Evolutionary conservation across 768 basidiomycete species (phyloP), one percentile per base, ranked within the genome.

Genomic region (Panaeolus papilionaceus): DNA sequence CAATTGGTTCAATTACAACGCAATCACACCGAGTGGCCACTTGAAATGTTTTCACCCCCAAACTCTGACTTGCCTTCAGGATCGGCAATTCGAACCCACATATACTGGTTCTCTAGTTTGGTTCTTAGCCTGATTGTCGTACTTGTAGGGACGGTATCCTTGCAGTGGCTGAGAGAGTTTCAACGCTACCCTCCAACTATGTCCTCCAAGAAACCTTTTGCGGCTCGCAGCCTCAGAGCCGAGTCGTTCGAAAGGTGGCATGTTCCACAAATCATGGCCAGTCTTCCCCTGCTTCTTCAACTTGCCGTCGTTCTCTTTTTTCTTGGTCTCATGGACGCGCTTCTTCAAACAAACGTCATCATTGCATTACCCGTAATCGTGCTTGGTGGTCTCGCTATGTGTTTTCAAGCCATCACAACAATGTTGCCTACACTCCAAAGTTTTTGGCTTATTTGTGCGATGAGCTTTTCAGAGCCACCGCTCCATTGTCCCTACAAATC

Each of bases 261-360:
- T 10, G 71, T 75, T 20, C 71, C 69, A 2, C 61, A 61, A 18
- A 72, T 75, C 14, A 54, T 78, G 4, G 63, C 71, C 1, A 49
- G 68, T 14, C 72, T 78, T 26, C 76, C 75, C 2, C 62, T 75
- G 8, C 65, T 78, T 3, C 69, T 78, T 14, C 72, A 77, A 39
- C n/a, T 70, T 10, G 69, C 75, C 10, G 63, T 78, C 6, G 66
- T 74, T 3, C 69, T 76, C 16, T 76, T 78, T 64, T 73, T 76
- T 38, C 65, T 70, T 14, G 75, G 75, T 7, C 63, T 76, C 23
- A 51, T 76, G 28, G 69, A 72, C n/a, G n/a, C n/a, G n/a, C n/a
- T n/a, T n/a, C n/a, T n/a, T n/a, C n/a, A n/a, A n/a, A n/a, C n/a
- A n/a, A n/a, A n/a, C n/a, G n/a, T n/a, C n/a, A n/a, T n/a, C n/a